These are phyloP conservation scores for Aspergillus sp. DNA, from an alignment of 2,329 filamentous ascomycete species.

Conservation along the genomic window DNA sequence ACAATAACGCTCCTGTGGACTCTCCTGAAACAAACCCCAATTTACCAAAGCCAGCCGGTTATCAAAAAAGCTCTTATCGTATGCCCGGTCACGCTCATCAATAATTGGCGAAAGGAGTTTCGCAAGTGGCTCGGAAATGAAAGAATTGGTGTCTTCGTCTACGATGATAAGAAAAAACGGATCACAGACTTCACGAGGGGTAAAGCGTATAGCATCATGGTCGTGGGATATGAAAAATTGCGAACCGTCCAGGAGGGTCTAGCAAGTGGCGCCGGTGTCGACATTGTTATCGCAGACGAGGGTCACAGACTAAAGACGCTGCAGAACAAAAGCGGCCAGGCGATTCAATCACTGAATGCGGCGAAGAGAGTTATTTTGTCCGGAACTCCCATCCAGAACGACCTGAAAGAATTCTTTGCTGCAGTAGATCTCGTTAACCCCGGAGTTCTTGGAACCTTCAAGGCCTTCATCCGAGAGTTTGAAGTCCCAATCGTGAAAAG, in stretches of 20 bases:
- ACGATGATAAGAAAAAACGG: conserved; percentile 59
- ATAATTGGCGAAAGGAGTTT: conserved; percentile 73
- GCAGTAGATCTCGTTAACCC: conserved; percentile 71
- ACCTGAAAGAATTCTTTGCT: conserved; percentile 65
- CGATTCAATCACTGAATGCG: conserved; percentile 64
- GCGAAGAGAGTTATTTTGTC: conserved; percentile 63
- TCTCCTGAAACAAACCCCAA: conserved; percentile 68
- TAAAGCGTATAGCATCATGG: conserved; percentile 68
- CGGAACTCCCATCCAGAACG: conserved; percentile 68
- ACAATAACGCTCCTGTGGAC: conserved; percentile 73
- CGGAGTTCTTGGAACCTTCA: conserved; percentile 61
- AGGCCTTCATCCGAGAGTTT: conserved; percentile 63
- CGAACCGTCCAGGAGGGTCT: conserved; percentile 65
- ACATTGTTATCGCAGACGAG: conserved; percentile 70
- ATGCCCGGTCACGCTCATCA: conserved; percentile 69
- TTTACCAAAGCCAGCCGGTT: conserved; percentile 58
- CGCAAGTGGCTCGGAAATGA: conserved; percentile 72
- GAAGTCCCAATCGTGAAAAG: conserved; percentile 64
- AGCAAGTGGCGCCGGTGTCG: conserved; percentile 61
- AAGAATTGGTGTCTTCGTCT: conserved; percentile 67
- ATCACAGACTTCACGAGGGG: conserved; percentile 69
- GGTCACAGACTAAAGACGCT: conserved; percentile 67
- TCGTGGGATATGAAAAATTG: conserved; percentile 71
- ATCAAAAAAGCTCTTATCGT: conserved; percentile 71
- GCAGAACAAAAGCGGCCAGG: conserved; percentile 66